Conservation (phyloP, 257 asterid species). For the Rhazya stricta region DNA sequence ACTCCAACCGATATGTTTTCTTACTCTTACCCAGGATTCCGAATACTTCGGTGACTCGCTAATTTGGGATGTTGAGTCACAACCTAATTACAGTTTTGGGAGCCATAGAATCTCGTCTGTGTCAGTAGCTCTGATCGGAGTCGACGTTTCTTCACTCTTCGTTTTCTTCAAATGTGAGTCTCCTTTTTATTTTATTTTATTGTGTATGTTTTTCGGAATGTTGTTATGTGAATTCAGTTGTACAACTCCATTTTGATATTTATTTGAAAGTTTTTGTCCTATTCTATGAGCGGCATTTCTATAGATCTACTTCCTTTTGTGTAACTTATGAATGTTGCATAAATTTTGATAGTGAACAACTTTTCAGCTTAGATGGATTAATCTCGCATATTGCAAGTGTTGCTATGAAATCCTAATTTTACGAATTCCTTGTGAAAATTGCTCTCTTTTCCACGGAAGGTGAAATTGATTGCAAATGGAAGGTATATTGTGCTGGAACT, state of each 20-base stretch:
- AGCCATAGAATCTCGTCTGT: too few relatives aligned
- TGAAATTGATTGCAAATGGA: neutral
- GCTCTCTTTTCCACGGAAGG: neutral
- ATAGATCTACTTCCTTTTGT: constrained; percentile 19
- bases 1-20: too few relatives aligned
- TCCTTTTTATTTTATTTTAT: neutral
- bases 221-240: neutral
- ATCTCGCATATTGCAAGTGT: neutral
- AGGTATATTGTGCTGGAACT: neutral
- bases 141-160: neutral
- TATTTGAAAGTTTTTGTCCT: neutral
- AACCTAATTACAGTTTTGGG: too few relatives aligned
- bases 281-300: neutral
- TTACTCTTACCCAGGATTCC: too few relatives aligned
- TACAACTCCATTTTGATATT: neutral
- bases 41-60: too few relatives aligned
- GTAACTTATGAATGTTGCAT: neutral
- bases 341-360: neutral
- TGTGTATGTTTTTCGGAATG: neutral
- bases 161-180: constrained; percentile 22
- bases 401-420: neutral
- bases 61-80: too few relatives aligned
- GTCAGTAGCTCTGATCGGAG: constrained; percentile 14
- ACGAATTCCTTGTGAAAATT: neutral
- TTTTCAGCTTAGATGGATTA: neutral